These are phyloP conservation scores for Nicotiana attenuata DNA, from an alignment of 257 asterid species.

Conservation along the genomic window DNA sequence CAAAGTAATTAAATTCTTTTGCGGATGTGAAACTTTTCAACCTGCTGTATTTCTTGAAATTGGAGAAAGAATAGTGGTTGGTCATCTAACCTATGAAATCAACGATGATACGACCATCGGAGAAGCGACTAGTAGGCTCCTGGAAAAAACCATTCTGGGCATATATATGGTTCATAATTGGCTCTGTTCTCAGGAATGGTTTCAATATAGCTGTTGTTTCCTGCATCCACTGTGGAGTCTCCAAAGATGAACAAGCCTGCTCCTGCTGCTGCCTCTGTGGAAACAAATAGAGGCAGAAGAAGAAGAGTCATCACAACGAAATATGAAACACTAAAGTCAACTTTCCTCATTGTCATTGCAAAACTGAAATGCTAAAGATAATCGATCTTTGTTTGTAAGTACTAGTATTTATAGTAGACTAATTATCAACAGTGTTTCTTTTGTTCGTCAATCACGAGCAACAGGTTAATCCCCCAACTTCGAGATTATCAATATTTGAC, in stretches of 20 bases:
- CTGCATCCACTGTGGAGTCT: conserved; percentile 47
- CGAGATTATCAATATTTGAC: neutral
- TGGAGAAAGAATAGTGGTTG: neutral
- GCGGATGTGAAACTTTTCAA: too few relatives aligned
- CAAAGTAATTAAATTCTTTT: too few relatives aligned
- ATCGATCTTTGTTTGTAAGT: neutral
- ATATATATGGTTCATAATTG: conserved; percentile 39
- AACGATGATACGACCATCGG: conserved; percentile 48
- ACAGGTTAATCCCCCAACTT: neutral
- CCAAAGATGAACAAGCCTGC: conserved; percentile 44
- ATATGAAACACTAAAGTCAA: neutral
- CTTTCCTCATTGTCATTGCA: neutral
- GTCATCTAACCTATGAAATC: conserved; percentile 38
- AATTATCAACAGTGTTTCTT: neutral
- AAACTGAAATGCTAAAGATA: neutral
- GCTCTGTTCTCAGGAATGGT: conserved; percentile 47
- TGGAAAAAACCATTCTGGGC: conserved; percentile 41
- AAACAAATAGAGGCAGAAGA: neutral
- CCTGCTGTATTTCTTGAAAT: neutral
- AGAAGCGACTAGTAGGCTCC: conserved; percentile 51
- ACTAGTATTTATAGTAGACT: neutral
- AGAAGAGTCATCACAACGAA: neutral
- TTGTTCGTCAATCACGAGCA: neutral
- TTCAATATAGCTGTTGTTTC: conserved; percentile 43
- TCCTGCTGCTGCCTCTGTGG: neutral